These are phyloP conservation scores for Neurospora intermedia DNA, from an alignment of 495 filamentous ascomycete species.

Conservation along the genomic window DNA sequence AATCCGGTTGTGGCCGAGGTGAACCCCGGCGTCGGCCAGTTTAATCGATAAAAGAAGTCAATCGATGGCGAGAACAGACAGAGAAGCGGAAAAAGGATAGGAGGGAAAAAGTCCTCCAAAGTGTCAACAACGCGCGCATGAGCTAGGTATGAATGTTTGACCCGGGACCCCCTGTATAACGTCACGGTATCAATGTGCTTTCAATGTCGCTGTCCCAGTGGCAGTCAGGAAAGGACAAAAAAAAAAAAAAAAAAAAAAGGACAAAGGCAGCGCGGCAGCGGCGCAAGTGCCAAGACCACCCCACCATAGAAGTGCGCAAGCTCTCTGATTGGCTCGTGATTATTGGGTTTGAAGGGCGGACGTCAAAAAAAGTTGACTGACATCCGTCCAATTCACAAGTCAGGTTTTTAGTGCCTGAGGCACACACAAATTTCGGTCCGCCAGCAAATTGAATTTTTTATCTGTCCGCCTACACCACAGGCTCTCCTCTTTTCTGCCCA, in stretches of 20 bases:
- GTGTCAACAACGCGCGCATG: background rate
- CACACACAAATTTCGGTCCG: slow-evolving; percentile 15
- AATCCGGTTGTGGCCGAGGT: background rate
- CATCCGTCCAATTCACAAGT: background rate
- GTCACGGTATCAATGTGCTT: background rate
- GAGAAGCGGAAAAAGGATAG: background rate
- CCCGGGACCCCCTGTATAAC: background rate
- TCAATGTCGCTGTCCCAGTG: background rate
- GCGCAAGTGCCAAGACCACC: slow-evolving; percentile 2
- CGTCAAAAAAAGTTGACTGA: background rate
- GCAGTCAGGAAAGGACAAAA: background rate
- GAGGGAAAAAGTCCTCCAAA: background rate
- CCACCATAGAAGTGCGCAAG: slow-evolving; percentile 9
- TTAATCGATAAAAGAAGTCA: background rate
- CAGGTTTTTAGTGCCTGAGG: slow-evolving; percentile 19
- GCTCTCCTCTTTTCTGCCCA: slow-evolving; percentile 23
- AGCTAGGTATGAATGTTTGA: background rate
- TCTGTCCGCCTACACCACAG: slow-evolving; percentile 7
- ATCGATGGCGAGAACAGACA: background rate
- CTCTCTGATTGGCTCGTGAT: background rate
- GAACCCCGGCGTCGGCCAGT: background rate
- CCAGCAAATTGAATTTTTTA: slow-evolving; percentile 23
- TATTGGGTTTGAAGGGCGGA: slow-evolving; percentile 11
- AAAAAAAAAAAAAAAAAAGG: background rate
- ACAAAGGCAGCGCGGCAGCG: background rate